A percentile compares a stretch with the other conserved stretches of the same genome.
These are phyloP conservation scores for Talaromyces ruber DNA, from an alignment of 495 filamentous ascomycete genomes.

Conservation along the genomic window DNA sequence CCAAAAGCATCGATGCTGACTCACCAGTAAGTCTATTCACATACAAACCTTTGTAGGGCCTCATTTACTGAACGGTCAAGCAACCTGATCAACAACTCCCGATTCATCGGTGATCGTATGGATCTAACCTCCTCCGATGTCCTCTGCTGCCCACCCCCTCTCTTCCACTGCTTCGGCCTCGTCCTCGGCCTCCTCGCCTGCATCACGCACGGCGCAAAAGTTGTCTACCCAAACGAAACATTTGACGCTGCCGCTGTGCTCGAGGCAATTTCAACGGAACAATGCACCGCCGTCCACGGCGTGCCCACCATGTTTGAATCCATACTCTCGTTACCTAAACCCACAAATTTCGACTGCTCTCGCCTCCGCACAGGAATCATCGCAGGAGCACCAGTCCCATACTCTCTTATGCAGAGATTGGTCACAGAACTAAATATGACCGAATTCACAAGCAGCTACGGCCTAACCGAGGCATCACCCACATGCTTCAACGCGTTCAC, in stretches of 20 bases:
- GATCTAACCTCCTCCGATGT: conserved; percentile 50
- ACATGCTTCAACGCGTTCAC: conserved; percentile 66
- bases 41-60: no score
- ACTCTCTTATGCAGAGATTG: conserved; percentile 54
- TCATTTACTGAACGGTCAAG: conserved; percentile 18
- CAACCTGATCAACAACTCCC: conserved; percentile 62
- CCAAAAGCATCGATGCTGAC: conserved; percentile 72
- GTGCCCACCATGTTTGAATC: conserved; percentile 69
- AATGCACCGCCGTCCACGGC: conserved; percentile 62
- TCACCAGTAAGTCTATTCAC: conserved; percentile 41
- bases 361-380: conserved; percentile 58
- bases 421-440: conserved; percentile 54
- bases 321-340: conserved; percentile 46
- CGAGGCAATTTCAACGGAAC: conserved; percentile 50
- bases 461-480: conserved; percentile 62
- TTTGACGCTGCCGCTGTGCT: conserved; percentile 54
- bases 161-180: conserved; percentile 70
- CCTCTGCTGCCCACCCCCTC: conserved; percentile 61
- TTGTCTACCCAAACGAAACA: conserved; percentile 56
- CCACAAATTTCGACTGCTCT: conserved; percentile 33
- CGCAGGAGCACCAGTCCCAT: conserved; percentile 58
- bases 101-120: conserved; percentile 64
- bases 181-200: conserved; percentile 60
- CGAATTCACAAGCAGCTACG: conserved; percentile 62
- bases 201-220: conserved; percentile 57